Base-by-base conservation (phyloP, 495 filamentous ascomycete species). In the Pseudotulostoma volvatum region DNA sequence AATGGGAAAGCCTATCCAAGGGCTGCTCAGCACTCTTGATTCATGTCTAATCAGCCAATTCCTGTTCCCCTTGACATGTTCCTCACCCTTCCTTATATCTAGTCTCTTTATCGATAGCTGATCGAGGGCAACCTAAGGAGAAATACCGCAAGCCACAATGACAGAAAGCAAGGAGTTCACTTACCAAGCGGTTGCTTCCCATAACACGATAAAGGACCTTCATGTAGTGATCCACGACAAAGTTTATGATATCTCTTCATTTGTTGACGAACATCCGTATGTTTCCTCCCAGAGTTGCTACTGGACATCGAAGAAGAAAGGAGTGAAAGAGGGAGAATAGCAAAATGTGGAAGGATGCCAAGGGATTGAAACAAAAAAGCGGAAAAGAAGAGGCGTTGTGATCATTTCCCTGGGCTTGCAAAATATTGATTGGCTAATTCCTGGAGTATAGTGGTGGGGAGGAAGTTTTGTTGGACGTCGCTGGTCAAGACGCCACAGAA, bases 231-330 rank as follows among this genome's bases (percentile, higher is more conserved):
- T 96, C 51, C 84, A 96, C 68, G 88, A 95, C 61, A 88, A 92
- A 67, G 79, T 99, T 61, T 99, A 95, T 73, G 77, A 93, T 56
- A 57, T 68, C 48, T 70, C 72, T 45, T 81, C 73, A 54, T 99
- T 99, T 65, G 69, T 96, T 41, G 88, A 96, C 57, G 92, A 99
- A 76, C 92, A 99, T 66, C 92, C 92, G 88, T 97, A 84, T 61
- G 90, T 87, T 20, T 33, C 36, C 41, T 37, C 31, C 38, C 16
- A 21, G 34, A 33, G 17, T 36, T 1, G 19, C 2, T 33, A 15
- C 16, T 36, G 18, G 21, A 17, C 15, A 9, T 16, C 9, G 19
- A 14, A 21, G 2, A 11, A n/a, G n/a, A n/a, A n/a, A n/a, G n/a
- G n/a, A n/a, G n/a, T n/a, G n/a, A n/a, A 18, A n/a, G 11, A 32